Evolutionary conservation across 768 basidiomycete genomes (phyloP), one percentile per base, ranked within the genome.

Genomic region (Clavaria fumosa): DNA sequence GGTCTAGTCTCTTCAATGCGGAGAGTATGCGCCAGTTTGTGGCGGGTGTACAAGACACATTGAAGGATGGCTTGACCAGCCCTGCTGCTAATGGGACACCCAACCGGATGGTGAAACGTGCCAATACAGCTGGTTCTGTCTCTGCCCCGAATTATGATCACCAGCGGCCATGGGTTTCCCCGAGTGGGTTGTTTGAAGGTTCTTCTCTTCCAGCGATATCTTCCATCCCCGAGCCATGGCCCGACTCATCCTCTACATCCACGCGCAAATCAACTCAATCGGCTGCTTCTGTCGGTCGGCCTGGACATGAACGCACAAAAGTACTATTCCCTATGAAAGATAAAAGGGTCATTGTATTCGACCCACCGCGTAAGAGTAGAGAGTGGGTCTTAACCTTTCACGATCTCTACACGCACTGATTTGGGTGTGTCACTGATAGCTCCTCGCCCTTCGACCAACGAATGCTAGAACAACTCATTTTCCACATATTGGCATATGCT

Each of bases 1-100:
- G 84, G 84, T 78, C 81, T 0, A 84, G 74, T 47, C 50, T 86
- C 7, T 80, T 83, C 51, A 77, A 73, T 42, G 59, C 78, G 1
- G 70, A 69, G 12, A 68, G 63, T 30, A 61, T 84, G 56, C 65
- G 77, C 19, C 77, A 82, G 39, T 70, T 85, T 41, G 73, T 84
- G 63, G 62, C 63, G 7, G 71, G 75, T 22, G 60, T 72, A 20
- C 69, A 72, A 23, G 75, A 72, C 44, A 60, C 65, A 1, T 53
- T 66, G 4, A 63, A 61, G 36, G 63, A 65, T 5, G 62, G 62
- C 7, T 56, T 66, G 12, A 55, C 53, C 27, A 64, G n/a, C n/a
- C n/a, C n/a, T n/a, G n/a, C n/a, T n/a, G n/a, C n/a, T n/a, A n/a
- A n/a, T n/a, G n/a, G n/a, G n/a, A n/a, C n/a, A n/a, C n/a, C n/a